Base-by-base conservation (phyloP, 257 asterid genomes). In the Solanum clarkiae region DNA sequence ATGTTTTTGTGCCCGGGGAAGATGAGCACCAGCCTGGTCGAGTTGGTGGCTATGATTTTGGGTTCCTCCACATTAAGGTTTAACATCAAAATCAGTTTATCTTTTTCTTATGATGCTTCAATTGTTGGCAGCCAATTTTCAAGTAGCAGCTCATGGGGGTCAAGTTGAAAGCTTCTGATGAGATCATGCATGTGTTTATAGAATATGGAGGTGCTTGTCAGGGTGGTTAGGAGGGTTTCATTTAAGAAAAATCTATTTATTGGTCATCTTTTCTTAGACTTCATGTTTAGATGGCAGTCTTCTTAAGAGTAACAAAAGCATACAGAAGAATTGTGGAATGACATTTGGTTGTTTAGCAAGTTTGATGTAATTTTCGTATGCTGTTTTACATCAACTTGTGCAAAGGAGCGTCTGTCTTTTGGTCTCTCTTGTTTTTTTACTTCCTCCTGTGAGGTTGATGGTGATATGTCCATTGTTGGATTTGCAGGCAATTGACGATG, bases 21-120 rank as follows among this genome's bases (percentile, higher is more conserved):
- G 97, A 93, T 63, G 97, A 95, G 85, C 94, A 92, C 84, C 91
- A 91, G 89, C 96, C 98, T 42, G 98, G 98, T 9, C 91, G 86
- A 80, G 60, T 90, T 36, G 93, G 92, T 80, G 98, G 98, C 85
- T 97, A 95, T 86, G 98, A 94, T 90, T 97, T 97, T 82, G 98
- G 98, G 12, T 97, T 97, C 89, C 98, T 95, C 87, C 99, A 95
- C 87, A 95, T 95, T 87, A 97, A 97, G 98, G 98, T 97, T 80
- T 85, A 47, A 40, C 20, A 88, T 36, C 81, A 1, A 24, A 4
- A 24, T 75, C 44, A 7, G 11, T 75, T 24, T 47, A 75, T 6
- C 81, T 24, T 74, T 24, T 47, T 49, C 81, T 75, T 75, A 49
- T 75, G 62, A 75, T 24, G 82, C 62, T 24, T 49, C 82, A 75